Base-by-base conservation (phyloP, 164 flowering plant species). In the Vitis rupestris region DNA sequence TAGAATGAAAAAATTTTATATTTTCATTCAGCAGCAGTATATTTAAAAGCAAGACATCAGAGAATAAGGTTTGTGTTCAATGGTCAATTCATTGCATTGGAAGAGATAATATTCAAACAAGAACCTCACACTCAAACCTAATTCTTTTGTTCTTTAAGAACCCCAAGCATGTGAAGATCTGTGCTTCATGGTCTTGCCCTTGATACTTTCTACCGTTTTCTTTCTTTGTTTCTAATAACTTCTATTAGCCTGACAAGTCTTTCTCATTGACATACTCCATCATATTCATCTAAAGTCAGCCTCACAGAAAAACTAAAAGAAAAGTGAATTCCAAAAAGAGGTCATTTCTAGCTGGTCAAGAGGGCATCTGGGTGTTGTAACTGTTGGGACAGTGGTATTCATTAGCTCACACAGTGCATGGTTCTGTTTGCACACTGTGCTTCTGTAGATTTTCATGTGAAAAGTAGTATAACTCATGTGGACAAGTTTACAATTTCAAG, bases 341-440 rank as follows among this genome's bases (percentile, higher is more conserved):
- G 1, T 37, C 37, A 53, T 14, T 23, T 44, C 30, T 66, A 15
- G 29, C 57, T 74, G 12, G 53, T 27, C 30, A 29, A 17, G 59
- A 70, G 68, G 59, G 67, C 61, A 61, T 70, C 53, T 61, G 1
- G 62, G 16, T 64, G 69, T 74, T 69, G 69, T 53, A 48, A 44
- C 29, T 30, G 60, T 55, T n/a, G 63, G 65, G 59, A 17, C 49
- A 58, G 52, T 15, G 37, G 13, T 29, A 13, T 11, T 68, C 68
- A 50, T 37, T n/a, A 58, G 68, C 47, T 65, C 56, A 65, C 15
- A 69, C 13, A 23, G 61, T 66, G 68, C 66, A 59, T 31, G 10
- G 37, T 64, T 15, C 51, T 59, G 50, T 63, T 23, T 12, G 68
- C 49, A 19, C 60, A 70, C 78, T 30, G 63, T 30, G 61, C 55